A percentile compares a stretch with the other conserved stretches of the same genome.
phyloP scores from a whole-genome alignment of 208 protist genomes.

The Trypanosoma boissoni region DNA sequence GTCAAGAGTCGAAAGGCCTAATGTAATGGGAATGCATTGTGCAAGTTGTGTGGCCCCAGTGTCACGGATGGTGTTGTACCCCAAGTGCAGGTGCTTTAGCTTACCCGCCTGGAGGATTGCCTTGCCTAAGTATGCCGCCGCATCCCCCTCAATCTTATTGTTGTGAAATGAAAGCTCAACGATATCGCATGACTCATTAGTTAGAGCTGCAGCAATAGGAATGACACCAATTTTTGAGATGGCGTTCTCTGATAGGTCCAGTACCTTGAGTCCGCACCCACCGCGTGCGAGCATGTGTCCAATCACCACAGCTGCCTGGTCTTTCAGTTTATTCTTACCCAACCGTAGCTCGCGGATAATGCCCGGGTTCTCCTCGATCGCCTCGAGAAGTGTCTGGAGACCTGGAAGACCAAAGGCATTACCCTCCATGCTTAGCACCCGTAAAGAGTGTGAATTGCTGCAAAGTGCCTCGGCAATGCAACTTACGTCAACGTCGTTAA shows the following conservation, averaged over 20 bases:
- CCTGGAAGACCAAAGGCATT: conserved; percentile 81
- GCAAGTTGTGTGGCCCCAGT: conserved; percentile 65
- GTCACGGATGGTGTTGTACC: conserved; percentile 86
- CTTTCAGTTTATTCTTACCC: conserved; percentile 82
- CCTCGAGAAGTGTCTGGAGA: conserved; percentile 73
- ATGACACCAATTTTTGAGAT: conserved; percentile 83
- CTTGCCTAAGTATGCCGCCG: conserved; percentile 52
- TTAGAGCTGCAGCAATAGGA: conserved; percentile 64
- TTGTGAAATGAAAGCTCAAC: conserved; percentile 89
- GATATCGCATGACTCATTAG: conserved; percentile 54
- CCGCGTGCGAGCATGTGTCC: conserved; percentile 63
- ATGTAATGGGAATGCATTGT: conserved; percentile 44
- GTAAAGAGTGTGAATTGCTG: conserved; percentile 36
- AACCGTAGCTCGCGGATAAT: conserved; percentile 81
- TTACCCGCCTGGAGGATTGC: conserved; percentile 50
- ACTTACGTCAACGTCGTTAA: conserved; percentile 71
- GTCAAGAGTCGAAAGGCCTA: conserved; percentile 73
- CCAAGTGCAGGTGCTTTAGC: conserved; percentile 87
- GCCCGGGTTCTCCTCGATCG: conserved; percentile 72
- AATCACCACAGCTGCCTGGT: conserved; percentile 77
- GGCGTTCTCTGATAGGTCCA: conserved; percentile 85
- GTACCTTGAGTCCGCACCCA: conserved; percentile 81
- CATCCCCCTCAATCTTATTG: conserved; percentile 84
- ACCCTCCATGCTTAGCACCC: conserved; percentile 76
- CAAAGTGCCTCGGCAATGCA: conserved; percentile 76